Evolutionary conservation across 129 eudicot genomes (phyloP), one percentile per base, ranked within the genome.

Genomic region (Logfia minima): DNA sequence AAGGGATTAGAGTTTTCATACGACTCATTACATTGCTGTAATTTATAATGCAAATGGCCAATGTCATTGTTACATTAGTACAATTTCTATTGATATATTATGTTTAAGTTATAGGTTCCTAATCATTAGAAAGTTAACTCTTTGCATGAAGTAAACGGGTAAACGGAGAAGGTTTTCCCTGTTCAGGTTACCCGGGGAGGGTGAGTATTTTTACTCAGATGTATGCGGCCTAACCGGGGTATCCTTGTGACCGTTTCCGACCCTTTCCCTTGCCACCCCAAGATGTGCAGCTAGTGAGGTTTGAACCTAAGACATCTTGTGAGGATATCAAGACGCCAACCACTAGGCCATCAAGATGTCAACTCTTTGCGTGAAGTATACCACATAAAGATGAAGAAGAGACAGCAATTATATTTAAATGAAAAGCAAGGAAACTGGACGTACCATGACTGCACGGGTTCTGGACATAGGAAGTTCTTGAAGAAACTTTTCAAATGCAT

Each of bases 391-490:
- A 65, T 28, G 70, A 70, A 67, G 9, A 43, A 41, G 13, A 48
- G 0, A 48, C 56, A 21, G 19, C 28, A 79, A 63, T 31, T 71
- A 73, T 63, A 67, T 37, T 24, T 5, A 64, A 62, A 62, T 26
- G 18, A 79, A 77, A 71, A 73, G 43, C 58, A 73, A 74, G 37
- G 66, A 62, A 61, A 82, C 78, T 77, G 70, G 61, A 67, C 39
- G 75, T 92, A 92, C 98, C 98, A 92, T 90, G 84, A 90, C 90
- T 59, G 98, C 94, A 82, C 96, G 96, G 45, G 88, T 86, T 76
- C 98, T 90, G 17, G 98, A 92, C 90, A 81, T 90, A 17, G 96
- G 98, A 61, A 92, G 96, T 62, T 87, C 92, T 87, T 87, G 91
- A 41, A 92, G 76, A 56, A 92, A 92, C 78, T 90, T 90, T 62